These are phyloP conservation scores for Nemania bipapillata DNA, from an alignment of 2,329 filamentous ascomycete genomes.

Conservation along the genomic window DNA sequence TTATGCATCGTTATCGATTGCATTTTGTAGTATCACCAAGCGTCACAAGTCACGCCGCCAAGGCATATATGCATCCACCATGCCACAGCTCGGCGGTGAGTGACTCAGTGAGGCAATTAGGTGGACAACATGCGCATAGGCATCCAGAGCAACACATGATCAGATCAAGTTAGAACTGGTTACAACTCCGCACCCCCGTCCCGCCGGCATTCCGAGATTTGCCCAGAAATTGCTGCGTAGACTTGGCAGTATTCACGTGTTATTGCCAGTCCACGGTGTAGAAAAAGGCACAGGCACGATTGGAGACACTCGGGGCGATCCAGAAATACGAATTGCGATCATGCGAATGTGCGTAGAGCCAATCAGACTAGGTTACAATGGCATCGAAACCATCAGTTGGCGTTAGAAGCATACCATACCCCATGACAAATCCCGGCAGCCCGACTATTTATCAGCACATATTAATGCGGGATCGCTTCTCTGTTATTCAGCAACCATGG, in stretches of 20 bases:
- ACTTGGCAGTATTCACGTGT: conserved; percentile 35
- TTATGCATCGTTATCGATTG: conserved; percentile 18
- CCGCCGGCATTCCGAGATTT: conserved; percentile 31
- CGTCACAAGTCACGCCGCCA: conserved; percentile 29
- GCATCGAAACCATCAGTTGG: conserved; percentile 5
- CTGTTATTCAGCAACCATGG: conserved; percentile 30
- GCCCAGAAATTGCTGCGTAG: conserved; percentile 15
- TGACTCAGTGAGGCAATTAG: conserved; percentile 32
- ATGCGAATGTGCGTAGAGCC: conserved; percentile 19
- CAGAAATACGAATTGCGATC: conserved; percentile 18
- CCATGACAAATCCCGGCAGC: conserved; percentile 31
- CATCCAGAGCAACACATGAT: conserved; percentile 28
- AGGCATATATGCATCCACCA: conserved; percentile 27
- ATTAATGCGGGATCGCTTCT: conserved; percentile 23
- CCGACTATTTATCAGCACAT: conserved; percentile 22
- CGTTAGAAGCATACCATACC: conserved; percentile 7
- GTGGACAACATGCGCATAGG: conserved; percentile 14
- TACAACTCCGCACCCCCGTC: conserved; percentile 29
- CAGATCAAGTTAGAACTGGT: conserved; percentile 20
- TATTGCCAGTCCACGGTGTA: conserved; percentile 24
- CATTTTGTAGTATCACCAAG: conserved; percentile 12
- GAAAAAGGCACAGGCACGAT: conserved; percentile 9
- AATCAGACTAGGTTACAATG: conserved; percentile 20
- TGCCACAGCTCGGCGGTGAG: conserved; percentile 32
- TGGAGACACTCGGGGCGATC: not conserved